Evolutionary conservation across 768 basidiomycete genomes (phyloP), one percentile per base, ranked within the genome.

Genomic region (Russula vinacea): DNA sequence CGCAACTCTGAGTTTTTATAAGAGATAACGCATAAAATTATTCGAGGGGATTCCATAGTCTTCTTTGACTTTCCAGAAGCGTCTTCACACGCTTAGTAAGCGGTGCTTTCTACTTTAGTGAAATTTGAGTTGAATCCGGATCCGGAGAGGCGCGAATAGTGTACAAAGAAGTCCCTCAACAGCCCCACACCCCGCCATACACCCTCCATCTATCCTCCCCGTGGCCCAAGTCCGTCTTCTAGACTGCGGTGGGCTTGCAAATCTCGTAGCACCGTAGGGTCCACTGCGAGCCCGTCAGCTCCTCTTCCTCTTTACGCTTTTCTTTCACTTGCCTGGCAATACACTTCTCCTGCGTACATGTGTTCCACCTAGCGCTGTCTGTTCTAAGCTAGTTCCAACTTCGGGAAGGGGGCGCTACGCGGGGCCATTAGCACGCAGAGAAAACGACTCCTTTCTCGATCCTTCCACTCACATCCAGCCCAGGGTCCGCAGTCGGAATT

Each of bases 271-370:
- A 96, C 93, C 53, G 86, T 85, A 2, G 94, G 92, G 75, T 95
- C 94, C 71, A 95, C 90, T 90, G 74, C 71, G 47, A 64, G 37
- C 62, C 61, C 65, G 62, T 69, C 67, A 73, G 45, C 56, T 45
- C 62, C n/a, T 17, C 50, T 39, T 53, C 29, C 29, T 24, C 33
- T 35, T 22, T 45, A 49, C 22, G 2, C 5, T 26, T 59, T 24
- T 55, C 26, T 45, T 37, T 45, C 58, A 58, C 55, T 52, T 45
- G 92, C 92, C 89, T 78, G 94, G 95, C 66, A 98, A 80, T 53
- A 96, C 94, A 71, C 93, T 96, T 80, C 94, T 97, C 75, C 96
- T 84, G 70, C 96, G 86, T 39, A 95, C 85, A 76, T 99, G 96
- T 59, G 94, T 81, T 50, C 87, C 84, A 62, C 80, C 69, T 37